A percentile compares a stretch with the other conserved stretches of the same genome.
Conservation (phyloP, 371 early-diverging fungal species). For the Mortierella sp. region DNA sequence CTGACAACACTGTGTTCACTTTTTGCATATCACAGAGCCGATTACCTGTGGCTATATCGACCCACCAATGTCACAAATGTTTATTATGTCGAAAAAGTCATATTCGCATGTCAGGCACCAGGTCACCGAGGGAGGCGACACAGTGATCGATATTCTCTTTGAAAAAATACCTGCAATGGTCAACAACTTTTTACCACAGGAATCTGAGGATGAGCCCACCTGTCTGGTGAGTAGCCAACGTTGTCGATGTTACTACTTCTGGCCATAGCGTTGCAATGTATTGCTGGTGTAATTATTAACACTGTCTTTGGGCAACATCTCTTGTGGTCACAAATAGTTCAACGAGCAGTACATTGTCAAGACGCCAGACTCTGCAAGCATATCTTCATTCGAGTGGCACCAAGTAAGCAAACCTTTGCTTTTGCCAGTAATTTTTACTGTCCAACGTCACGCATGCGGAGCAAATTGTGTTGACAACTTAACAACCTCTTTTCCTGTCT, state of each 20-base stretch:
- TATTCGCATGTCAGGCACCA: slow-evolving; percentile 37
- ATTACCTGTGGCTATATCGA: slow-evolving; percentile 50
- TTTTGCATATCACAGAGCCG: slow-evolving; percentile 25
- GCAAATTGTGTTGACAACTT: neutral
- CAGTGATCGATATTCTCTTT: slow-evolving; percentile 35
- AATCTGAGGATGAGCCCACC: slow-evolving; percentile 13
- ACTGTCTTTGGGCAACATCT: neutral
- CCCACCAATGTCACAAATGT: slow-evolving; percentile 47
- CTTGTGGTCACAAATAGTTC: slow-evolving; percentile 20
- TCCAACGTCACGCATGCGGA: neutral
- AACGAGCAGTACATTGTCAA: slow-evolving; percentile 58
- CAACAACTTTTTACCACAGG: slow-evolving; percentile 25
- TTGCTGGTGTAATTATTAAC: neutral
- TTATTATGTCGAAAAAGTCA: slow-evolving; percentile 32
- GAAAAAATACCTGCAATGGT: slow-evolving; percentile 28
- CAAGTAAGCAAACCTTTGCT: slow-evolving; percentile 17
- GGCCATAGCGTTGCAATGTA: neutral
- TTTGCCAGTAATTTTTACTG: neutral
- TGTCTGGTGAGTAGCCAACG: slow-evolving; percentile 23
- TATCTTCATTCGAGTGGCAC: slow-evolving; percentile 45
- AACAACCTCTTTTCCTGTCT: neutral
- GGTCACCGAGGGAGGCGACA: slow-evolving; percentile 46
- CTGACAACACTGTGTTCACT: neutral
- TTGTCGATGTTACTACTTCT: neutral
- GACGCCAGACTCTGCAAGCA: slow-evolving; percentile 28